Base-by-base conservation (phyloP, 2,329 filamentous ascomycete species). In the Sclerotinia borealis region DNA sequence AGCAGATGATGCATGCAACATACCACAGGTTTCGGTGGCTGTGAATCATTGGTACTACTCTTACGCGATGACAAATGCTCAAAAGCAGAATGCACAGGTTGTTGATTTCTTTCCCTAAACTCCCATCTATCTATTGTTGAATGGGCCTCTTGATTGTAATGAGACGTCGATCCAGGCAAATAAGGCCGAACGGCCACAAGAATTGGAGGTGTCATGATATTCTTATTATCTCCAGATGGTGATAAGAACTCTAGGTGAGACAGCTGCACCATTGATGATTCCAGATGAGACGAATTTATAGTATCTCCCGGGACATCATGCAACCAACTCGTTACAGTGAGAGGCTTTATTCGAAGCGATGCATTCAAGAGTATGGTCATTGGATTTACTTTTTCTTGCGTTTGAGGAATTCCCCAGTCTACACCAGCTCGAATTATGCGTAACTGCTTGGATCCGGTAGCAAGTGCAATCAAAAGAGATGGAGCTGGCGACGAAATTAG, bases 81-180 rank as follows among this genome's bases (percentile, higher is more conserved):
- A 73, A 96, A 93, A 15, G 88, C 89, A 2, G 87, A 78, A 72
- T 95, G 90, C 9, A 96, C 77, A 11, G 78, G 80, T 67, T 88
- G 85, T 34, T 56, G 54, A n/a, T 82, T 77, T 54, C 85, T 81
- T 37, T 90, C 85, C 37, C 83, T 81, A 11, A 93, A 74, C 69
- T 95, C 88, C 93, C 93, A 98, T 66, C 89, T 84, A 67, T 92
- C 87, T 66, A 98, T 81, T 47, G 93, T 83, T 68, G 88, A 96
- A 69, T 89, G 85, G 0, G 85, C 79, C 37, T 87, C 85, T 67
- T 87, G 85, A 48, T 83, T 81, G 60, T 83, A 86, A 36, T 87
- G 81, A 36, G 81, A 81, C 68, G 78, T 80, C 62, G 79, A 78
- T 67, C 76, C 76, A 61, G 81, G 82, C 59, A 82, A 75, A 71